Percentiles rank a stretch among this genome's conserved stretches.
phyloP scores from a whole-genome alignment of 352 stramenopile species.

The Phytophthora crassamura region DNA sequence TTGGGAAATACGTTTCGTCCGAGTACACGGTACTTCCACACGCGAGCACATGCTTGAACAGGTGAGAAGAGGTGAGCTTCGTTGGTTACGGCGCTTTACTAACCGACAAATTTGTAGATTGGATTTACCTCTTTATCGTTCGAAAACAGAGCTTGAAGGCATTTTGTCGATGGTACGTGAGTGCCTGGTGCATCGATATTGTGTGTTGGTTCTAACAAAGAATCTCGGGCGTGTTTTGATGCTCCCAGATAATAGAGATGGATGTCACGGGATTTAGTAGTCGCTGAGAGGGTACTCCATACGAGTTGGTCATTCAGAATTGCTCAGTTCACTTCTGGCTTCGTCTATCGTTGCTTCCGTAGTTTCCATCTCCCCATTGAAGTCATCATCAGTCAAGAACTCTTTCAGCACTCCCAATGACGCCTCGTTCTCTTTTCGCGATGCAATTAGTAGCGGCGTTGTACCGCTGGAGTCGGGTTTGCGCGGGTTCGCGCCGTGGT shows the following conservation, averaged over 20 bases:
- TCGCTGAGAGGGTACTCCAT: slow-evolving; percentile 39
- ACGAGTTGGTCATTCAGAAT: slow-evolving; percentile 31
- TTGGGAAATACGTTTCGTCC: slow-evolving; percentile 49
- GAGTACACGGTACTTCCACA: slow-evolving; percentile 70
- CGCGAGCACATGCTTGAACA: slow-evolving; percentile 86
- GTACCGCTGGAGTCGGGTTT: slow-evolving; percentile 53
- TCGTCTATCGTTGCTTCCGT: slow-evolving; percentile 29
- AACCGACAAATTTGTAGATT: slow-evolving; percentile 47
- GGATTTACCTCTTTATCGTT: slow-evolving; percentile 77
- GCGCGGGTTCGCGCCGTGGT: slow-evolving; percentile 58
- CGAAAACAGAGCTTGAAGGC: slow-evolving; percentile 92
- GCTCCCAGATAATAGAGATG: slow-evolving; percentile 64
- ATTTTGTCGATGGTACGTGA: slow-evolving; percentile 91
- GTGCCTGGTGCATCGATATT: background rate
- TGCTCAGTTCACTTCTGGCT: slow-evolving; percentile 15
- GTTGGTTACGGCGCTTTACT: slow-evolving; percentile 2
- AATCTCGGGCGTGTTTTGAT: background rate
- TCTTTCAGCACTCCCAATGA: slow-evolving; percentile 67
- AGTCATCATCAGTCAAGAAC: slow-evolving; percentile 43
- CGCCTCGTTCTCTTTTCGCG: slow-evolving; percentile 69
- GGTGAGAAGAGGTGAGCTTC: slow-evolving; percentile 36
- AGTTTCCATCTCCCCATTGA: slow-evolving; percentile 17
- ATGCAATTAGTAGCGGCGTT: slow-evolving; percentile 70
- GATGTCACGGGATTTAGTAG: slow-evolving; percentile 83
- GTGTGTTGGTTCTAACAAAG: background rate